Evolutionary conservation across 2,329 filamentous ascomycete genomes (phyloP), one percentile per base, ranked within the genome.

Genomic region (Nemania abortiva): DNA sequence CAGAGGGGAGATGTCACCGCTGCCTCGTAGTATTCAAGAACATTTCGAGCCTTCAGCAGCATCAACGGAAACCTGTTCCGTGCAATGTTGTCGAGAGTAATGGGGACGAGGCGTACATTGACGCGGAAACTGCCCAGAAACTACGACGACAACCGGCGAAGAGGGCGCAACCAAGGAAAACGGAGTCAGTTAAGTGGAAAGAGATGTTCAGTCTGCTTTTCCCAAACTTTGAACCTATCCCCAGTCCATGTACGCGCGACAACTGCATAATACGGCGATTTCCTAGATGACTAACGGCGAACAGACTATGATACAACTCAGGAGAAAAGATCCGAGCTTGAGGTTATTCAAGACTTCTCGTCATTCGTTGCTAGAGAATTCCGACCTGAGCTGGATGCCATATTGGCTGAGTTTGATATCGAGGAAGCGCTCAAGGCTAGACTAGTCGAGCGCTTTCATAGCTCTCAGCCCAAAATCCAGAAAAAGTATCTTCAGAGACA

Each of bases 271-370:
- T 34, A 42, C 27, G n/a, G n/a, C n/a, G n/a, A n/a, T n/a, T n/a
- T n/a, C n/a, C n/a, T n/a, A 15, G 42, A 56, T 39, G 9, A 27
- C 56, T 59, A 15, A 59, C n/a, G 9, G 20, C 13, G 24, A 31
- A 15, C 15, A 59, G 56, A 59, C 34, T 59, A 29, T 22, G 42
- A 49, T 31, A 18, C 49, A 6, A 18, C 27, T 24, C 56, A 34
- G 24, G 56, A 59, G 9, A 59, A 49, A 22, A 15, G 56, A 24
- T 59, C 56, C 15, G 42, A 59, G 27, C 39, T 49, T 1, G 42
- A 49, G 49, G 27, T 49, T 13, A 59, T 59, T 39, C 56, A 59
- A 34, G 39, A 59, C 29, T 59, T 59, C 20, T 59, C 56, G 27
- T 59, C 42, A 31, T 59, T 59, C n/a, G 42, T 24, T 29, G 42